Evolutionary conservation across 352 stramenopile genomes (phyloP).

Genomic region (Globisporangium canariense): DNA sequence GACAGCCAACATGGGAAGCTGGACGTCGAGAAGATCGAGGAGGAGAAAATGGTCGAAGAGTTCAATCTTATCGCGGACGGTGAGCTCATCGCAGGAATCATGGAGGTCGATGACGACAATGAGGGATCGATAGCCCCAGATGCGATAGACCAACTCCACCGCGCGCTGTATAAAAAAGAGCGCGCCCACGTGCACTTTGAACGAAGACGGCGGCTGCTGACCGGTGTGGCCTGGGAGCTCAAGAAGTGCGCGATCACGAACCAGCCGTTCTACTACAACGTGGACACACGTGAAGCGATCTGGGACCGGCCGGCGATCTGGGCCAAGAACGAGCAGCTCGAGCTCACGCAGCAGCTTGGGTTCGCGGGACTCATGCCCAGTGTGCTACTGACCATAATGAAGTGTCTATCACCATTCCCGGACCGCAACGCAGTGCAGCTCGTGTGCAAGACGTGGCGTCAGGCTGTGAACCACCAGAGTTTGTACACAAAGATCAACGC

Average conservation of each 20-base stretch:
- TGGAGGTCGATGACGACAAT: conserved; percentile 19
- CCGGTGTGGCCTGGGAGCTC: conserved; percentile 53
- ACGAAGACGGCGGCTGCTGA: conserved; percentile 49
- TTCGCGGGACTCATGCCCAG: conserved; percentile 81
- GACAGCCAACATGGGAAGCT: conserved; percentile 25
- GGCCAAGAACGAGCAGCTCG: conserved; percentile 85
- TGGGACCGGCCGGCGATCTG: conserved; percentile 92
- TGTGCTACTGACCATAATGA: conserved; percentile 79
- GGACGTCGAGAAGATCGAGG: conserved; percentile 65
- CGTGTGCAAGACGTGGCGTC: conserved; percentile 56
- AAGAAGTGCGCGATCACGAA: conserved; percentile 61
- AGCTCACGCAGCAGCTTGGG: conserved; percentile 45
- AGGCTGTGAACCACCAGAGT: conserved; percentile 34
- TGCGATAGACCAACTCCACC: conserved; percentile 28
- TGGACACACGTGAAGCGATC: conserved; percentile 90
- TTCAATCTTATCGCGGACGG: conserved; percentile 54
- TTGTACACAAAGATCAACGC: conserved; percentile 50
- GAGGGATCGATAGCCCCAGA: background rate
- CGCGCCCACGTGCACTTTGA: conserved; percentile 54
- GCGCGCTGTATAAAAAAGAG: conserved; percentile 56
- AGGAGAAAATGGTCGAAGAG: conserved; percentile 63
- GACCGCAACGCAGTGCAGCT: conserved; percentile 43
- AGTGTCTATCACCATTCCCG: conserved; percentile 73
- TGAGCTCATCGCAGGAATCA: conserved; percentile 59
- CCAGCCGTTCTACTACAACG: conserved; percentile 93